phyloP scores from a whole-genome alignment of 1,139 yeast species.

The Candida dubliniensis region DNA sequence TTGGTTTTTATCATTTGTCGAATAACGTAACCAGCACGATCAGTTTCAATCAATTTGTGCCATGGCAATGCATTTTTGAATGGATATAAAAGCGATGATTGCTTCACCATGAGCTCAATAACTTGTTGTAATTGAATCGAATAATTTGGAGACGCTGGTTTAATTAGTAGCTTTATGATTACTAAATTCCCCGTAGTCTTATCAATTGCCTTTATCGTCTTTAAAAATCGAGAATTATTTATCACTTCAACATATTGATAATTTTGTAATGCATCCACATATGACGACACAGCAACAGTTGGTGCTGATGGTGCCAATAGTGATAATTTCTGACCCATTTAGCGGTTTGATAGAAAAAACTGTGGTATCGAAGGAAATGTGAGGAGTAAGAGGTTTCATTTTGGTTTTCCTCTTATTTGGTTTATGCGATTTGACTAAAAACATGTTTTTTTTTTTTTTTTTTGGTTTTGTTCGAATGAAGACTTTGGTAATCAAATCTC shows the following conservation, averaged over 20 bases:
- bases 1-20: slow-evolving; percentile 79
- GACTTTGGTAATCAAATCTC: too few species aligned
- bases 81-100: slow-evolving; percentile 41
- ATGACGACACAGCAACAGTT: slow-evolving; percentile 88
- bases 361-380: not conserved
- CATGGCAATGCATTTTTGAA: slow-evolving; percentile 72
- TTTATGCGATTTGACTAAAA: not conserved
- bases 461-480: not conserved
- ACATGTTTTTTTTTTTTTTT: not conserved
- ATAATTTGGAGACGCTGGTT: slow-evolving; percentile 55
- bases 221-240: slow-evolving; percentile 78
- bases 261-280: slow-evolving; percentile 73
- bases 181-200: slow-evolving; percentile 59
- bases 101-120: slow-evolving; percentile 35
- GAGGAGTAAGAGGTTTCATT: not conserved
- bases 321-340: slow-evolving; percentile 87
- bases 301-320: slow-evolving; percentile 87
- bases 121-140: slow-evolving; percentile 32
- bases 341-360: not conserved
- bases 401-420: not conserved
- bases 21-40: slow-evolving; percentile 85
- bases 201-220: slow-evolving; percentile 77
- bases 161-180: slow-evolving; percentile 78
- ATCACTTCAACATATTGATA: slow-evolving; percentile 72
- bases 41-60: slow-evolving; percentile 77